These are phyloP conservation scores for Friedmanniomyces simplex DNA, from an alignment of 495 filamentous ascomycete species.

Conservation along the genomic window DNA sequence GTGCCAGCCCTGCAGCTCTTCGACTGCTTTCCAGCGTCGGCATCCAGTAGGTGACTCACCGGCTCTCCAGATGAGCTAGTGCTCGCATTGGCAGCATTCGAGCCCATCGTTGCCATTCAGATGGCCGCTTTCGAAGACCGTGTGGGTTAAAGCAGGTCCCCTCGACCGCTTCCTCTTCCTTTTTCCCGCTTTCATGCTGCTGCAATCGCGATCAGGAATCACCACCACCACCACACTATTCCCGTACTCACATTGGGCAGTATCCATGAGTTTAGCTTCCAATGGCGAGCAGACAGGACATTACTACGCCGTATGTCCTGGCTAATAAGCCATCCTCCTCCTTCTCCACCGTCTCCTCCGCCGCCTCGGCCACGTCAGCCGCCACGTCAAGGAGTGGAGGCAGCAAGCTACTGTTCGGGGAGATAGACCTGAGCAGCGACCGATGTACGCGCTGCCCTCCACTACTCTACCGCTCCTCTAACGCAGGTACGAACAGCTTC, in stretches of 20 bases:
- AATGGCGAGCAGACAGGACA: slow-evolving; percentile 13
- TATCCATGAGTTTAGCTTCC: slow-evolving; percentile 8
- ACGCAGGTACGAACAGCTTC: slow-evolving; percentile 12
- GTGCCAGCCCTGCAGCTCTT: not conserved
- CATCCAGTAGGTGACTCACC: not conserved
- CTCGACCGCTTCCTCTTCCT: slow-evolving; percentile 1
- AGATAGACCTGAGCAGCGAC: slow-evolving; percentile 28
- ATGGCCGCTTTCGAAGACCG: not conserved
- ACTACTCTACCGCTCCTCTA: not conserved
- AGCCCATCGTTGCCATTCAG: not conserved
- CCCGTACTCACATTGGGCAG: not conserved
- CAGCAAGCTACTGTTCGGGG: slow-evolving; percentile 32
- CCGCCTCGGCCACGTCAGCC: slow-evolving; percentile 19
- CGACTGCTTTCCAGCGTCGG: not conserved
- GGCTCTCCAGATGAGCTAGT: not conserved
- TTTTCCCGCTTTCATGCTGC: slow-evolving; percentile 1
- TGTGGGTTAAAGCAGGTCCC: not conserved
- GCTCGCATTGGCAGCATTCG: slow-evolving; percentile 4
- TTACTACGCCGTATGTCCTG: slow-evolving; percentile 5
- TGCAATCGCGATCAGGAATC: slow-evolving; percentile 13
- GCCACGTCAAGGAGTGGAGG: slow-evolving; percentile 17
- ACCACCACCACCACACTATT: not conserved
- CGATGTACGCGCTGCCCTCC: slow-evolving; percentile 8
- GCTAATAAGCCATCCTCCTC: slow-evolving; percentile 18
- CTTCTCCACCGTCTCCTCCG: slow-evolving; percentile 16